Conservation (phyloP, 805 yeast genomes). For the Ogataea pini region DNA sequence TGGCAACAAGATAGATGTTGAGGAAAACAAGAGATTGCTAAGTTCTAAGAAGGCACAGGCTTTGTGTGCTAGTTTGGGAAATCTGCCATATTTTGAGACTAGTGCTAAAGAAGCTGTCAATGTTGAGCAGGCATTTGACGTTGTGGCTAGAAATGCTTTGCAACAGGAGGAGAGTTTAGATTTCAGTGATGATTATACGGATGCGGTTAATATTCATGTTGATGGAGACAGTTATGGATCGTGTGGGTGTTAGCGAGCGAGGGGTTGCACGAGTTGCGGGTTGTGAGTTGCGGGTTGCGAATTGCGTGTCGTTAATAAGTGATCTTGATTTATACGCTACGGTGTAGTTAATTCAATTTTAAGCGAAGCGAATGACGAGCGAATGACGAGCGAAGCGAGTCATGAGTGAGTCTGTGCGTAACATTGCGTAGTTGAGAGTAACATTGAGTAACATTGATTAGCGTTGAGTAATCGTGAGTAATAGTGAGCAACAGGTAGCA, state of each 20-base stretch:
- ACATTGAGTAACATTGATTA: too few species aligned
- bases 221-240: conserved; percentile 71
- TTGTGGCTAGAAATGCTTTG: conserved; percentile 90
- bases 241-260: conserved; percentile 64
- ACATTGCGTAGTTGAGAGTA: too few species aligned
- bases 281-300: neutral
- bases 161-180: conserved; percentile 94
- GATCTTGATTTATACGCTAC: too few species aligned
- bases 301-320: too few species aligned
- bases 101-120: conserved; percentile 96
- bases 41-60: conserved; percentile 53
- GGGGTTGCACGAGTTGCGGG: too few species aligned
- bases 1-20: conserved; percentile 94
- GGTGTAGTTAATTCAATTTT: too few species aligned
- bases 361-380: neutral
- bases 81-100: conserved; percentile 93
- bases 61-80: conserved; percentile 47
- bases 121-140: conserved; percentile 94
- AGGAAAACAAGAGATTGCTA: conserved; percentile 81
- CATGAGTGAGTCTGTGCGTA: neutral
- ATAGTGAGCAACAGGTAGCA: too few species aligned
- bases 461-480: too few species aligned
- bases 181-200: conserved; percentile 90
- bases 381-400: neutral
- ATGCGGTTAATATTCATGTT: conserved; percentile 91